phyloP scores from a whole-genome alignment of 1,284 basidiomycete species.

The Volvariella volvacea region DNA sequence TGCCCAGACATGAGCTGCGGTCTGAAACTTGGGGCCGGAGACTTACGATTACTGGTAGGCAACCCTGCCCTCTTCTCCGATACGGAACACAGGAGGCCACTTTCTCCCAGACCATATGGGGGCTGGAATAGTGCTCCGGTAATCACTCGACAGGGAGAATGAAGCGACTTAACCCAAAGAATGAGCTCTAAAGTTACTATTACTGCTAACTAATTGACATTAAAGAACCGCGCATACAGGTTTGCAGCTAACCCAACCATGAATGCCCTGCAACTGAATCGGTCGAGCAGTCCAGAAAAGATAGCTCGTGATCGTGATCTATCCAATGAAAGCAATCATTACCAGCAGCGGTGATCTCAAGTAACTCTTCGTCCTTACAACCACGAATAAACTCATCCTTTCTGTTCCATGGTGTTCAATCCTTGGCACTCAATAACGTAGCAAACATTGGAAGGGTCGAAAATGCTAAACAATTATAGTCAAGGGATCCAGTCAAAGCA shows the following conservation, averaged over 20 bases:
- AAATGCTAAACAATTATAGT: constrained; percentile 43
- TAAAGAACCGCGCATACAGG: constrained; percentile 76
- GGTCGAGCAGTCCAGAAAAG: constrained; percentile 4
- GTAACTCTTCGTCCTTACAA: neutral
- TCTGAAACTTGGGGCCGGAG: constrained; percentile 62
- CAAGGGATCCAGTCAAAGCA: neutral
- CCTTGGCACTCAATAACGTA: constrained; percentile 67
- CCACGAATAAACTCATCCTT: constrained; percentile 45
- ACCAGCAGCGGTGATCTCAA: constrained; percentile 45
- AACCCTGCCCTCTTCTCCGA: constrained; percentile 45
- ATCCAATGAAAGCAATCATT: constrained; percentile 70
- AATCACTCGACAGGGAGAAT: constrained; percentile 32
- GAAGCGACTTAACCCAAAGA: neutral
- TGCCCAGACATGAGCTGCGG: constrained; percentile 54
- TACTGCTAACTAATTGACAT: constrained; percentile 73
- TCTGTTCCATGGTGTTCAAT: constrained; percentile 66
- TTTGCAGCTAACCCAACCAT: constrained; percentile 82
- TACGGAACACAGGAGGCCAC: constrained; percentile 77
- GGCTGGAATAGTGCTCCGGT: constrained; percentile 85
- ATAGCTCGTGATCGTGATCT: constrained; percentile 45
- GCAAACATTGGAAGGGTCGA: constrained; percentile 78
- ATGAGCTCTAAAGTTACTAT: constrained; percentile 41
- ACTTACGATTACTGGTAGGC: constrained; percentile 41
- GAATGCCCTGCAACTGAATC: constrained; percentile 47
- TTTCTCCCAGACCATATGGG: constrained; percentile 80